Evolutionary conservation across 805 yeast genomes (phyloP).

Genomic region (Maudiozyma barnettii): DNA sequence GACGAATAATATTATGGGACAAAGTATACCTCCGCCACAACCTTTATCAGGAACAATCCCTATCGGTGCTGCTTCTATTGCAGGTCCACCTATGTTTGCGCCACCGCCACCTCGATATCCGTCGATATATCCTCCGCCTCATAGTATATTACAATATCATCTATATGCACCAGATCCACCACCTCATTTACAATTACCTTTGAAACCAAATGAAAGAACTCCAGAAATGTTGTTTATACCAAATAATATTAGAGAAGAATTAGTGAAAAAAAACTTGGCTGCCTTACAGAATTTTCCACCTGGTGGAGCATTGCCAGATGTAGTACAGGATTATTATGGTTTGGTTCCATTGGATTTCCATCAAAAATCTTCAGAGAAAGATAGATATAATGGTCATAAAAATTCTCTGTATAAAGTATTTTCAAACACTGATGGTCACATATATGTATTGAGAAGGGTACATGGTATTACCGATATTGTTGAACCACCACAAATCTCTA

Average conservation of each 20-base stretch:
- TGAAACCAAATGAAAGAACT: conserved; percentile 63
- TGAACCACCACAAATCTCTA: conserved; percentile 50
- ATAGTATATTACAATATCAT: conserved; percentile 57
- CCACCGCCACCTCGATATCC: conserved; percentile 19
- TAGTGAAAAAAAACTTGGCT: conserved; percentile 71
- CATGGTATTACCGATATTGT: conserved; percentile 45
- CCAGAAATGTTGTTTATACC: conserved; percentile 64
- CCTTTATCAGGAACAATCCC: neutral
- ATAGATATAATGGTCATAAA: conserved; percentile 40
- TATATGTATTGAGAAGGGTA: conserved; percentile 67
- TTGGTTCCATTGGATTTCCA: conserved; percentile 66
- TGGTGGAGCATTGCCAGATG: conserved; percentile 48
- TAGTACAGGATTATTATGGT: conserved; percentile 75
- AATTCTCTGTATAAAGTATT: conserved; percentile 69
- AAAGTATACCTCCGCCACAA: neutral
- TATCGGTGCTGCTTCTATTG: neutral
- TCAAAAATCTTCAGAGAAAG: conserved; percentile 29
- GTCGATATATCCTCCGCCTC: conserved; percentile 32
- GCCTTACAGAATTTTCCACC: conserved; percentile 53
- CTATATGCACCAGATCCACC: conserved; percentile 86
- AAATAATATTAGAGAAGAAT: conserved; percentile 56
- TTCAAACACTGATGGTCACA: conserved; percentile 66
- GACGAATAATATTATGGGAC: neutral
- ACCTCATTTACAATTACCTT: conserved; percentile 51
- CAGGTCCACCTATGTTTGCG: neutral